These are phyloP conservation scores for Myriangium duriaei DNA, from an alignment of 2,329 filamentous ascomycete species.

Conservation along the genomic window DNA sequence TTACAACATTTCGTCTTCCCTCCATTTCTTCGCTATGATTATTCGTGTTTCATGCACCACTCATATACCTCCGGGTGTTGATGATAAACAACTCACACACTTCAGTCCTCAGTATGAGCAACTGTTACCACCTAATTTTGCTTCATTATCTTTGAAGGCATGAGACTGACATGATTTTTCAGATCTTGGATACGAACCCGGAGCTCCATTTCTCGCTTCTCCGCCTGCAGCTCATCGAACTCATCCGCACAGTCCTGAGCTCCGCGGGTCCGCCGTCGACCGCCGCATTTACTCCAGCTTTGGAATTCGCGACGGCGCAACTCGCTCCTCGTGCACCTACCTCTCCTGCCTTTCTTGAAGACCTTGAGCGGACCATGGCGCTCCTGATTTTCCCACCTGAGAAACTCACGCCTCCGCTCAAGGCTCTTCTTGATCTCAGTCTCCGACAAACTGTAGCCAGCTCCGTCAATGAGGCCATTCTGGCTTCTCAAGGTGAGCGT, in stretches of 20 bases:
- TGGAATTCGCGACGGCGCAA: conserved; percentile 78
- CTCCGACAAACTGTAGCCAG: conserved; percentile 75
- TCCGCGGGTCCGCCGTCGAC: conserved; percentile 33
- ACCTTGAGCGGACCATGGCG: conserved; percentile 86
- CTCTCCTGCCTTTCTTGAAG: conserved; percentile 67
- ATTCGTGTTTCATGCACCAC: conserved; percentile 99
- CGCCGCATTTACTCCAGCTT: conserved; percentile 63
- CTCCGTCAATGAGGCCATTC: conserved; percentile 77
- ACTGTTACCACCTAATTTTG: conserved; percentile 14
- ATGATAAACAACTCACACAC: conserved; percentile 74
- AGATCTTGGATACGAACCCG: conserved; percentile 80
- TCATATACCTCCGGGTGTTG: conserved; percentile 75
- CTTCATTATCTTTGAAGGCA: no score
- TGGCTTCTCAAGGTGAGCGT: conserved; percentile 57
- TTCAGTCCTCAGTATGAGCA: conserved; percentile 83
- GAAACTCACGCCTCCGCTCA: conserved; percentile 61
- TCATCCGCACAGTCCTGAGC: conserved; percentile 58
- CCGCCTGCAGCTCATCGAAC: conserved; percentile 81
- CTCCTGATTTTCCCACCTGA: conserved; percentile 80
- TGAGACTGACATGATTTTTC: no score
- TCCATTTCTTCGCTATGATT: conserved; percentile 60
- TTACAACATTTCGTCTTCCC: conserved; percentile 5
- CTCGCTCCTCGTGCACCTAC: conserved; percentile 77
- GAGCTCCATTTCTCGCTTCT: conserved; percentile 80
- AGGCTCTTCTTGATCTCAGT: conserved; percentile 63